These are phyloP conservation scores for Fusarium lyarnte DNA, from an alignment of 2,329 filamentous ascomycete species.

Conservation along the genomic window DNA sequence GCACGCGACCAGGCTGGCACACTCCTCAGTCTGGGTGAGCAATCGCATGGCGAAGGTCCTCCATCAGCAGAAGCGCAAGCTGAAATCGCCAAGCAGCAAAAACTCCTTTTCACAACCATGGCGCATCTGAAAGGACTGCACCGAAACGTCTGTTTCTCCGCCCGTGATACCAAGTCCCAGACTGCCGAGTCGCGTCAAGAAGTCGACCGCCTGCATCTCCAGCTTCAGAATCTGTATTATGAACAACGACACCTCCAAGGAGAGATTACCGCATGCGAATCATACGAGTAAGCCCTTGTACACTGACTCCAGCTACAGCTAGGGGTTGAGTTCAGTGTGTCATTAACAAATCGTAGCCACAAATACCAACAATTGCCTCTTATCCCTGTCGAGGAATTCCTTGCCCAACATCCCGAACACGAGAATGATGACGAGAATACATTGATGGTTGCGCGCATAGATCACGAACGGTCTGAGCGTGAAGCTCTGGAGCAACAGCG, in stretches of 20 bases:
- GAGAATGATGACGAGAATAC: conserved; percentile 77
- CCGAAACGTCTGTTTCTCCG: conserved; percentile 80
- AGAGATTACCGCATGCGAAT: conserved; percentile 90
- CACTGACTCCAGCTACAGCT: background rate
- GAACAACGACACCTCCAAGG: conserved; percentile 91
- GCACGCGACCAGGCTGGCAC: conserved; percentile 76
- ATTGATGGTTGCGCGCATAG: conserved; percentile 89
- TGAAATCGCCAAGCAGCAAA: conserved; percentile 79
- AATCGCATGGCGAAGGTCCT: conserved; percentile 53
- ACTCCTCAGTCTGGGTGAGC: conserved; percentile 66
- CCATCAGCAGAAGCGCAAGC: conserved; percentile 60
- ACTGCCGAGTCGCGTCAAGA: conserved; percentile 90
- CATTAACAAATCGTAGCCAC: conserved; percentile 66
- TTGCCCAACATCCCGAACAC: conserved; percentile 79
- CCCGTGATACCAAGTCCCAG: conserved; percentile 84
- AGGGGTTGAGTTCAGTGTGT: too few species aligned
- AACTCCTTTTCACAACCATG: conserved; percentile 80
- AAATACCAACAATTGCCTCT: conserved; percentile 88
- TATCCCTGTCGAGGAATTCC: conserved; percentile 83
- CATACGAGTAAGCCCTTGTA: conserved; percentile 77
- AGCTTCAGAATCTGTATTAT: conserved; percentile 95
- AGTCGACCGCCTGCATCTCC: conserved; percentile 89
- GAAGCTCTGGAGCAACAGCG: conserved; percentile 86
- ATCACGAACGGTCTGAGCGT: conserved; percentile 87
- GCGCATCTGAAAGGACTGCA: conserved; percentile 85